Conservation (phyloP, 164 flowering plant species). For the Dillenia turbinata region DNA sequence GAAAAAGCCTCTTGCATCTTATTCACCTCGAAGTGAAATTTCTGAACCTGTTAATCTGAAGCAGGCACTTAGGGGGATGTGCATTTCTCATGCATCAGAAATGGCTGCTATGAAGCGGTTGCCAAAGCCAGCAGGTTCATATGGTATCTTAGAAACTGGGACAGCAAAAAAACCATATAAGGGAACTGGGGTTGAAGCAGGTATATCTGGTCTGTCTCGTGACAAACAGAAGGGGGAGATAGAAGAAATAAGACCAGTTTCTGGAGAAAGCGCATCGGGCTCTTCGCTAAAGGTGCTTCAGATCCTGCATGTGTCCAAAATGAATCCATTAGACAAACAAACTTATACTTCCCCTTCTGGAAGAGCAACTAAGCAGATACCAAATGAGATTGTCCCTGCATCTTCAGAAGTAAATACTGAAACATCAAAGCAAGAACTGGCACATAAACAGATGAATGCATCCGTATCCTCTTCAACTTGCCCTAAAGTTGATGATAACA, state of each 20-base stretch:
- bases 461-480: too few relatives aligned
- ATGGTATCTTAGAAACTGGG: conserved; percentile 46
- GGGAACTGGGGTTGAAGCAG: conserved; percentile 32
- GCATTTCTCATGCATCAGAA: conserved; percentile 73
- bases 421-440: too few relatives aligned
- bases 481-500: too few relatives aligned
- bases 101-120: conserved; percentile 63
- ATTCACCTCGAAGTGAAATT: conserved; percentile 43
- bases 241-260: too few relatives aligned
- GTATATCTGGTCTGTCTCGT: conserved; percentile 21
- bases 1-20: conserved; percentile 45
- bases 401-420: too few relatives aligned
- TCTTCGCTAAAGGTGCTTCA: conserved; percentile 14
- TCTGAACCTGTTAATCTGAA: conserved; percentile 52
- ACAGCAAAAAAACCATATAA: conserved; percentile 36
- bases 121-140: conserved; percentile 30
- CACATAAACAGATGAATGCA: too few relatives aligned
- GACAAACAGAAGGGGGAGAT: conserved; percentile 18
- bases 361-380: too few relatives aligned
- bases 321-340: conserved; percentile 22
- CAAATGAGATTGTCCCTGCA: too few relatives aligned
- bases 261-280: conserved; percentile 7
- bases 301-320: conserved; percentile 12
- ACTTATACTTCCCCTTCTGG: conserved; percentile 3
- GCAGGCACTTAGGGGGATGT: conserved; percentile 60